These are phyloP conservation scores for Inga oerstediana DNA, from an alignment of 306 rosid species.

Conservation along the genomic window DNA sequence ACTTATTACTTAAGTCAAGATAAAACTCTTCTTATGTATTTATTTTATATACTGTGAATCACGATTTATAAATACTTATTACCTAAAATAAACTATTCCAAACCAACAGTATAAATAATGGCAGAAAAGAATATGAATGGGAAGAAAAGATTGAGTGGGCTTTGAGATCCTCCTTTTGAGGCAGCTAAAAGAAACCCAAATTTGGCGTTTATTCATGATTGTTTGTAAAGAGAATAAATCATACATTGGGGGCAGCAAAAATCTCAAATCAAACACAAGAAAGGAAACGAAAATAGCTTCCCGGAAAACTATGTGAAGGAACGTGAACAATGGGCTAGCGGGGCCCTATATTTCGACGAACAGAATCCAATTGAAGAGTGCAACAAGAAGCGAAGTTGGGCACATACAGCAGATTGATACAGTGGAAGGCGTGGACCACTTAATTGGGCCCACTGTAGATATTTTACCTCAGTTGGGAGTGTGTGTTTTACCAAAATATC, in stretches of 20 bases:
- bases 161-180: neutral
- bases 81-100: too few species aligned
- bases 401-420: conserved; percentile 15
- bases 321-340: neutral
- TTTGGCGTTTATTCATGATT: neutral
- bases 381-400: conserved; percentile 23
- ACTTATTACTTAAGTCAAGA: too few species aligned
- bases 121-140: neutral
- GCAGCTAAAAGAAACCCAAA: neutral
- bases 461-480: neutral
- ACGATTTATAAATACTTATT: too few species aligned
- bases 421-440: neutral
- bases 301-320: neutral
- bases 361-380: conserved; percentile 27
- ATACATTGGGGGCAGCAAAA: neutral
- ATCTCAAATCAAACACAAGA: neutral
- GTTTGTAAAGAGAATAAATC: neutral
- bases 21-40: too few species aligned
- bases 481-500: conserved; percentile 24
- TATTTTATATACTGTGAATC: too few species aligned
- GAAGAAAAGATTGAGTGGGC: neutral
- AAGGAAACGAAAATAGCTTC: neutral
- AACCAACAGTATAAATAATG: neutral
- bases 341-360: neutral
- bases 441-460: neutral